Conservation (phyloP, 768 basidiomycete species). For the Psilocybe tampanensis region DNA sequence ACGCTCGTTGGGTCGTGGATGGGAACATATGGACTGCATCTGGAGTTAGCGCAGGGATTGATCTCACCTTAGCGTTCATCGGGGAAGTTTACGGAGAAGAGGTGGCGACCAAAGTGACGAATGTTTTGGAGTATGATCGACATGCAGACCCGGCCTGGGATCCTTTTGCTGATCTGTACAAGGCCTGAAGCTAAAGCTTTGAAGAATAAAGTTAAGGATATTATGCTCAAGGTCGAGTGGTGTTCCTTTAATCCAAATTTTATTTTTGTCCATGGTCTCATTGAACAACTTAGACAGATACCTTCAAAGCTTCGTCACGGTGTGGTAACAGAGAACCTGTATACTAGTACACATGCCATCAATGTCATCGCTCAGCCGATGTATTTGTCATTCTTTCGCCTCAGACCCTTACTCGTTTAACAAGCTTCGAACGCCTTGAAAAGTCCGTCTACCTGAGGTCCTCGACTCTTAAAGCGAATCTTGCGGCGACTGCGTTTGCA, state of each 20-base stretch:
- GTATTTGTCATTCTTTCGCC: not conserved
- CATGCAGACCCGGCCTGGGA: constrained; percentile 39
- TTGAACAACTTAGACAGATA: too few relatives aligned
- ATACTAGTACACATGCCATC: not conserved
- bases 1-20: constrained; percentile 50
- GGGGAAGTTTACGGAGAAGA: constrained; percentile 37
- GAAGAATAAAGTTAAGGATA: too few relatives aligned
- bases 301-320: too few relatives aligned
- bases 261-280: too few relatives aligned
- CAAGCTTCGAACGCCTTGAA: not conserved
- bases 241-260: too few relatives aligned
- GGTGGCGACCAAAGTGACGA: constrained; percentile 30
- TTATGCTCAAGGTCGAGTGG: not conserved
- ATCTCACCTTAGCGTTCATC: constrained; percentile 39
- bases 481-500: not conserved
- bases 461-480: not conserved
- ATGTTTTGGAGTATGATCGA: constrained; percentile 41
- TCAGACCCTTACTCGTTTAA: not conserved
- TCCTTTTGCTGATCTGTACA: constrained; percentile 39
- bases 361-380: not conserved
- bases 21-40: constrained; percentile 52
- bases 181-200: constrained; percentile 14
- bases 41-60: constrained; percentile 48
- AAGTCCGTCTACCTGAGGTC: not conserved
- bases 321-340: too few relatives aligned